Conservation (phyloP, 179 eudicot species). For the Silene vulgaris region DNA sequence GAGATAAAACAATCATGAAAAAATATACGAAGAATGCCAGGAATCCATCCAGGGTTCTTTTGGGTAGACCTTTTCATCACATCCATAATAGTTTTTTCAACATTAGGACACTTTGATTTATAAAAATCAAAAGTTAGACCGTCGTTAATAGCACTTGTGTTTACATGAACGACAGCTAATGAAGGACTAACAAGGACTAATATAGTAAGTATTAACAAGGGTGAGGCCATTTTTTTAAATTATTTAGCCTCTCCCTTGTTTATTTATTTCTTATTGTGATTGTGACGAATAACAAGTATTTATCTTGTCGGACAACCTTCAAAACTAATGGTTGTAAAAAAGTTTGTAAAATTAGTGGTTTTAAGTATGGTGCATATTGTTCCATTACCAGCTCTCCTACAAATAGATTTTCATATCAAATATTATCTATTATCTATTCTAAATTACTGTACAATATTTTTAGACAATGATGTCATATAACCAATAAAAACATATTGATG, state of each 20-base stretch:
- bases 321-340: neutral
- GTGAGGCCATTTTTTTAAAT: conserved; percentile 15
- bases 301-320: neutral
- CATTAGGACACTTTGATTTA: conserved; percentile 18
- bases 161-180: neutral
- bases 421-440: too few relatives aligned
- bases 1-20: conserved; percentile 28
- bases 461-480: too few relatives aligned
- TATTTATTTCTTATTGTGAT: neutral
- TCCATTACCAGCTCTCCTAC: too few relatives aligned
- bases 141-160: conserved; percentile 2
- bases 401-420: too few relatives aligned
- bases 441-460: too few relatives aligned
- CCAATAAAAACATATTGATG: too few relatives aligned
- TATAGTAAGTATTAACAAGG: conserved; percentile 6
- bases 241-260: conserved; percentile 8
- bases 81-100: conserved; percentile 11
- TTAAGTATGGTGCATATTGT: neutral
- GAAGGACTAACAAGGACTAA: neutral
- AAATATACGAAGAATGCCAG: conserved; percentile 25
- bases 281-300: neutral
- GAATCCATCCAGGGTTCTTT: conserved; percentile 11
- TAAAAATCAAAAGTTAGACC: conserved; percentile 18
- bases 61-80: neutral
- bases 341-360: neutral